A percentile compares a stretch with the other conserved stretches of the same genome.
phyloP scores from a whole-genome alignment of 2,329 filamentous ascomycete species.

The Fusarium nodosum region DNA sequence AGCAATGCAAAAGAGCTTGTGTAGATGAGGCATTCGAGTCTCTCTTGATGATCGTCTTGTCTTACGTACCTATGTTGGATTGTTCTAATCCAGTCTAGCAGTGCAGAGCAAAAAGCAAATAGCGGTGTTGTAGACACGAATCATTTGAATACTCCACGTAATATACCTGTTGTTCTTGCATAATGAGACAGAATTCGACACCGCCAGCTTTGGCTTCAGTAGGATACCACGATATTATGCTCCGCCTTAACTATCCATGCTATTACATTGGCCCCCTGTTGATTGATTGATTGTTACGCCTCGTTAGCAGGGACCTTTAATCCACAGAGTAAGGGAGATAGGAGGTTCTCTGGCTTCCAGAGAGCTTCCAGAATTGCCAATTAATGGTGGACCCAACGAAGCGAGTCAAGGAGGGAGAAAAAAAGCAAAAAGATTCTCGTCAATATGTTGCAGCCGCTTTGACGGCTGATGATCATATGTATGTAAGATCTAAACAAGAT shows the following conservation, averaged over 20 bases:
- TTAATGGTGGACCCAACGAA: conserved; percentile 24
- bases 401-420: conserved; percentile 26
- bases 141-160: conserved; percentile 5
- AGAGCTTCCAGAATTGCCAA: conserved; percentile 38
- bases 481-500: conserved; percentile 27
- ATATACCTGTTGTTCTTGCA: conserved; percentile 17
- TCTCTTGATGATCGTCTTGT: conserved; percentile 12
- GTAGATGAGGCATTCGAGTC: conserved; percentile 20
- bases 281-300: conserved; percentile 24
- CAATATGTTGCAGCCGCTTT: conserved; percentile 29
- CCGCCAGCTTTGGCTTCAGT: conserved; percentile 17
- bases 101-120: conserved; percentile 1
- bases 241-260: conserved; percentile 40
- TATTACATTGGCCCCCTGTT: conserved; percentile 26
- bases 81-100: neutral
- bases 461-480: conserved; percentile 29
- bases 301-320: conserved; percentile 35
- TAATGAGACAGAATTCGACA: conserved; percentile 4
- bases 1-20: conserved; percentile 16
- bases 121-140: conserved; percentile 11
- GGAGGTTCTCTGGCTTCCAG: conserved; percentile 24
- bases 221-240: conserved; percentile 2
- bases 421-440: conserved; percentile 32
- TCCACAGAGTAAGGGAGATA: conserved; percentile 22
- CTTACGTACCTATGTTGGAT: conserved; percentile 6